Conservation (phyloP, 73 alveolate species). For the Paramecium tetraurelia region DNA sequence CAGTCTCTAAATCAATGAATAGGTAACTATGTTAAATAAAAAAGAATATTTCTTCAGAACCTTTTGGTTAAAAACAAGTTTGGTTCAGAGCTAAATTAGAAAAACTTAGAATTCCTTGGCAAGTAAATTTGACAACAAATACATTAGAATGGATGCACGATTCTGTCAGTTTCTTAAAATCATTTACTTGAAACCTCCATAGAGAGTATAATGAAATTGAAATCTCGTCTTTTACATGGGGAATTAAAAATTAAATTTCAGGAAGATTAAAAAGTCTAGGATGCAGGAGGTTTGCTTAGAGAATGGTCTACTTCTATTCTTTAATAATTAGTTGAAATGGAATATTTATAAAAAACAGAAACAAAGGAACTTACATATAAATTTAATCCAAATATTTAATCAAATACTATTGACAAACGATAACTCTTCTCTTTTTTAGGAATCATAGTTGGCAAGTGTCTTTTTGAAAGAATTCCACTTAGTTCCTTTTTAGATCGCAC, state of each 20-base stretch:
- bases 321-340: background rate
- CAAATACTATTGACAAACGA: background rate
- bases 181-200: conserved; percentile 49
- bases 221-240: conserved; percentile 52
- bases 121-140: background rate
- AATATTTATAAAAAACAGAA: conserved; percentile 34
- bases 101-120: conserved; percentile 69
- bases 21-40: background rate
- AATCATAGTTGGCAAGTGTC: conserved; percentile 84
- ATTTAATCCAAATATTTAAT: conserved; percentile 5
- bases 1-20: background rate
- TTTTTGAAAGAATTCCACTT: conserved; percentile 86
- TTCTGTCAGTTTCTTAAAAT: conserved; percentile 18
- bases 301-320: conserved; percentile 61
- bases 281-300: conserved; percentile 72
- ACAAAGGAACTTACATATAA: conserved; percentile 56
- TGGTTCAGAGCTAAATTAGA: conserved; percentile 65
- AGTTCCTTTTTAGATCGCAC: conserved; percentile 80
- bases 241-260: conserved; percentile 63
- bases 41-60: conserved; percentile 25
- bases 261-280: conserved; percentile 63
- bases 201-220: background rate
- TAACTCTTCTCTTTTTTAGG: conserved; percentile 81
- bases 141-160: conserved; percentile 9
- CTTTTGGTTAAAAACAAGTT: conserved; percentile 51